phyloP scores from a whole-genome alignment of 106 monocot genomes.

The Narthecium ossifragum region DNA sequence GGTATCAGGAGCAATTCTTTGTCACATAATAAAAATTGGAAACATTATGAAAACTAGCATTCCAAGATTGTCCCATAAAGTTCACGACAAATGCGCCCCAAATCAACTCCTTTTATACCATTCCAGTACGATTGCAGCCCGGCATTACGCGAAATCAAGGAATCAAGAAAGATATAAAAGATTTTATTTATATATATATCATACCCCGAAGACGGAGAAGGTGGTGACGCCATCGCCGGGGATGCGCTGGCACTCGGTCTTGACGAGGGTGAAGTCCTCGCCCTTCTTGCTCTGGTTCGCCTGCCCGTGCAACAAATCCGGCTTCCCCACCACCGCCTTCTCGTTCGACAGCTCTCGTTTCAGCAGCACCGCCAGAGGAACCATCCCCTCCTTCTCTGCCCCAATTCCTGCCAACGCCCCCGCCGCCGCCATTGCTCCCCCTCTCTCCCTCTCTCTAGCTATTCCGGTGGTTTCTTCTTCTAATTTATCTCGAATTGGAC shows the following conservation, averaged over 20 bases:
- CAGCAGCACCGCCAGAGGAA: conserved; percentile 76
- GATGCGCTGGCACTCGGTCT: conserved; percentile 61
- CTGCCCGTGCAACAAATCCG: conserved; percentile 62
- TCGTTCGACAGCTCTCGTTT: conserved; percentile 64
- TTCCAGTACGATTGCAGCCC: too few species aligned
- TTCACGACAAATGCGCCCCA: too few species aligned
- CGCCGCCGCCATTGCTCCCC: too few species aligned
- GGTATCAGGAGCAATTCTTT: neutral
- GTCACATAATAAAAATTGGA: neutral
- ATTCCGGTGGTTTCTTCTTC: too few species aligned
- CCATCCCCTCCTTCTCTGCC: conserved; percentile 23
- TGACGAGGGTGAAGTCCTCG: conserved; percentile 78
- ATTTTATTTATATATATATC: too few species aligned
- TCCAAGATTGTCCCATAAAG: too few species aligned
- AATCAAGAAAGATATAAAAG: too few species aligned
- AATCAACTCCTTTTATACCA: too few species aligned
- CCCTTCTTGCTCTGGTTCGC: conserved; percentile 90
- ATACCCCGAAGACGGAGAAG: conserved; percentile 86
- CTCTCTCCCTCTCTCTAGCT: too few species aligned
- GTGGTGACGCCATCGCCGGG: conserved; percentile 55
- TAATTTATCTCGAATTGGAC: too few species aligned
- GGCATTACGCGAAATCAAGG: too few species aligned
- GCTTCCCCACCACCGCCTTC: conserved; percentile 72
- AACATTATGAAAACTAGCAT: neutral
- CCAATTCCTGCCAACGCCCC: conserved; percentile 17